Evolutionary conservation across 345 rosid genomes (phyloP), one percentile per base, ranked within the genome.

Genomic region (sweet orange (Citrus sinensis)): DNA sequence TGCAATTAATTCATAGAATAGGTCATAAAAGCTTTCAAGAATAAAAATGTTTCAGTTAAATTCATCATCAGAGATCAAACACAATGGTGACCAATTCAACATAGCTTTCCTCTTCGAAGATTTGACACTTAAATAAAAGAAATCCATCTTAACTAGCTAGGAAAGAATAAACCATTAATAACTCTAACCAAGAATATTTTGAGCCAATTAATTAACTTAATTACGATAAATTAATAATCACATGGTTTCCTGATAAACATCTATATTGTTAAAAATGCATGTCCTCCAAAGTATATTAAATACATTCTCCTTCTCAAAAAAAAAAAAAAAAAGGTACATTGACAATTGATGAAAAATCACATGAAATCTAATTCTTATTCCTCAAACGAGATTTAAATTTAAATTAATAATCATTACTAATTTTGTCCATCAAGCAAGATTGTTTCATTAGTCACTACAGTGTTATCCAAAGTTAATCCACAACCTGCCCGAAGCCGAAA

Each of bases 361-460:
- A 46, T 69, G 42, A 46, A 3, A 46, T 51, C 39, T 7, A 69
- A 56, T 72, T 24, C 25, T 22, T 34, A 22, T 6, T 17, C 17
- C 20, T 60, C 59, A 55, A 58, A 11, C 4, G 20, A 19, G 7
- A 22, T 35, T 35, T 58, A 73, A 73, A 56, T 56, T 35, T 10
- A 10, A 2, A 68, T 25, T 24, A 69, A 16, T 6, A 37, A 42
- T 46, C 5, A 40, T 42, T 14, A 46, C 2, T 27, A 20, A 42
- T 27, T 24, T 22, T 19, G 42, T 55, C 42, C 24, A 20, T n/a
- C 10, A 22, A 72, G 7, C 49, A 24, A 67, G 51, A 66, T 81
- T 71, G 73, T 75, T 80, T 80, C 77, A 30, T 27, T 62, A 24
- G 66, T 61, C 63, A 29, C 64, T 32, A 55, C 69, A 78, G 17